Evolutionary conservation across 345 rosid species (phyloP), one percentile per base, ranked within the genome.

Genomic region (Geranium rotundifolium): DNA sequence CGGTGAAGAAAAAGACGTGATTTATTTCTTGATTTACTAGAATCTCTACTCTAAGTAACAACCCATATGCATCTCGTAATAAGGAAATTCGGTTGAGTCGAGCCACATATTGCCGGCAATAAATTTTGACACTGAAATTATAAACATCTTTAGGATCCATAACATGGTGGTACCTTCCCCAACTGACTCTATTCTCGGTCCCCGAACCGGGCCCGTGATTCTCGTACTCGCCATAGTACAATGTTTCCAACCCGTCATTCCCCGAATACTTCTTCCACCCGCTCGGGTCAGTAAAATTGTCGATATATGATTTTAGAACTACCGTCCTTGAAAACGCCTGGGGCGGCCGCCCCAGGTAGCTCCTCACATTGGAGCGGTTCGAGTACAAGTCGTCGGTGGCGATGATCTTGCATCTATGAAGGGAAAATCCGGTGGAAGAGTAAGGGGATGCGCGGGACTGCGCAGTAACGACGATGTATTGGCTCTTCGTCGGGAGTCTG

Each of bases 331-430:
- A 85, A 55, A 71, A 86, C 14, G 9, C 59, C 76, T 61, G 74
- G 96, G 90, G 89, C 1, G 96, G 98, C 65, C 98, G 79, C 1
- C 98, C 98, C 1, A 91, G 69, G 65, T 81, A 91, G 72, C 95
- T 89, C 29, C 68, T 82, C 0, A 86, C 82, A 0, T 5, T 58
- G n/a, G 54, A 34, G 0, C 78, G 66, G 17, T 64, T 76, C 0
- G 73, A 68, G 34, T 57, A 67, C 46, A 91, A 75, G 72, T 86
- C 82, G 5, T 86, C 85, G 0, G 76, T 87, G 67, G 54, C 65
- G 1, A 82, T 29, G n/a, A 89, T 77, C 0, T 90, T 81, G 17
- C 98, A 88, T 20, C 82, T 86, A 31, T 91, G 96, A 4, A 91
- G 79, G 0, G 96, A 88, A 56, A 91, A 82, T 15, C 98, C 98